These are phyloP conservation scores for Aureobasidium sp. DNA, from an alignment of 2,329 filamentous ascomycete genomes.

Conservation along the genomic window DNA sequence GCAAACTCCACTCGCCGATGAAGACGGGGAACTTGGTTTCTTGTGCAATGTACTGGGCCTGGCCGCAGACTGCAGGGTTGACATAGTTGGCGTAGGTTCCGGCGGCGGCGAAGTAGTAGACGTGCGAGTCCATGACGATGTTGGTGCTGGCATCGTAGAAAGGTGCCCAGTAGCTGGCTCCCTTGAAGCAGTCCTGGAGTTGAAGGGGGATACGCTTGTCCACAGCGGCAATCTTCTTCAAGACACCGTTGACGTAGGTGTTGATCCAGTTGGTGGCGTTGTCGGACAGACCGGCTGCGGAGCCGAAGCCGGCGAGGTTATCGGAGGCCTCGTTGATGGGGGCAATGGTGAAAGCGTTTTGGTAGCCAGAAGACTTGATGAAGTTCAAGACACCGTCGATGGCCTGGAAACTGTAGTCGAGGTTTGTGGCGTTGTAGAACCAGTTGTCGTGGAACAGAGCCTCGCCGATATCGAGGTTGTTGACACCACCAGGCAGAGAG, in stretches of 20 bases:
- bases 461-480: conserved; percentile 25
- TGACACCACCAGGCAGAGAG: conserved; percentile 30
- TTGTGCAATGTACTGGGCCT: conserved; percentile 18
- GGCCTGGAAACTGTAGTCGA: conserved; percentile 29
- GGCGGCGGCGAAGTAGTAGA: conserved; percentile 24
- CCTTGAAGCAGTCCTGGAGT: conserved; percentile 25
- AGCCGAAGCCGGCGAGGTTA: conserved; percentile 30
- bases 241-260: conserved; percentile 25
- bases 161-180: conserved; percentile 22
- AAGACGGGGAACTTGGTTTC: conserved; percentile 24
- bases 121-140: conserved; percentile 24
- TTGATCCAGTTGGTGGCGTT: conserved; percentile 28
- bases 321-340: conserved; percentile 36
- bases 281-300: conserved; percentile 26
- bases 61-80: conserved; percentile 17
- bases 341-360: conserved; percentile 30
- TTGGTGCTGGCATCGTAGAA: conserved; percentile 19
- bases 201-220: conserved; percentile 29
- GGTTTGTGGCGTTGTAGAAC: conserved; percentile 32
- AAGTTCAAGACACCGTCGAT: conserved; percentile 30
- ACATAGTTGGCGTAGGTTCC: conserved; percentile 19
- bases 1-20: conserved; percentile 31
- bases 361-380: conserved; percentile 26
- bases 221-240: conserved; percentile 22
- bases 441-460: conserved; percentile 27